Evolutionary conservation across 2,329 filamentous ascomycete species (phyloP).

Genomic region (Exophiala sideris): DNA sequence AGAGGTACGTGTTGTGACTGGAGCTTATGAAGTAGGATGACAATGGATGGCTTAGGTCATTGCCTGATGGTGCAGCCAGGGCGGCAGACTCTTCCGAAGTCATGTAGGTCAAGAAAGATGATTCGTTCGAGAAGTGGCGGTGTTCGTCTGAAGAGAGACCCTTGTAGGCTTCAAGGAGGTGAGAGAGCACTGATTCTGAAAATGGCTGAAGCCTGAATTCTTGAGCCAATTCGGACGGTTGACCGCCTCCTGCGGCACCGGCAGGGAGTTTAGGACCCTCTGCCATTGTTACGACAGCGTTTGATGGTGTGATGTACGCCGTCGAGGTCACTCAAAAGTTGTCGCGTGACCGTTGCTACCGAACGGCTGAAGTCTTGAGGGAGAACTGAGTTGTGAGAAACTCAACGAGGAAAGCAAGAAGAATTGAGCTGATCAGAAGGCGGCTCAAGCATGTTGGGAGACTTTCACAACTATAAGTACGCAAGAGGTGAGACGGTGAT

Average conservation of each 20-base stretch:
- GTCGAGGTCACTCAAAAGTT: neutral
- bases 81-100: constrained; percentile 43
- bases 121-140: constrained; percentile 18
- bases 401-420: too few relatives aligned
- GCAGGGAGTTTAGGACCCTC: constrained; percentile 2
- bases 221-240: constrained; percentile 15
- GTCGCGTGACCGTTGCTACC: too few relatives aligned
- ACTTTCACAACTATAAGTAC: too few relatives aligned
- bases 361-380: too few relatives aligned
- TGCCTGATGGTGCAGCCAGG: constrained; percentile 47
- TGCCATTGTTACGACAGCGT: neutral
- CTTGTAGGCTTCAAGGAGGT: constrained; percentile 38
- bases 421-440: too few relatives aligned
- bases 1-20: constrained; percentile 91
- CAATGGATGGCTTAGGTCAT: constrained; percentile 65
- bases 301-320: neutral
- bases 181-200: constrained; percentile 32
- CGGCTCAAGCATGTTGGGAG: too few relatives aligned
- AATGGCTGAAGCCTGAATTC: constrained; percentile 26
- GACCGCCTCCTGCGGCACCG: constrained; percentile 26
- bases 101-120: constrained; percentile 42
- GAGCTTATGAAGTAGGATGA: constrained; percentile 93
- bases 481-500: too few relatives aligned
- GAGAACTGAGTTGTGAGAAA: too few relatives aligned
- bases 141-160: constrained; percentile 27